Evolutionary conservation across 1,139 yeast genomes (phyloP), one percentile per base, ranked within the genome.

Genomic region (Magnusiomyces magnusii): DNA sequence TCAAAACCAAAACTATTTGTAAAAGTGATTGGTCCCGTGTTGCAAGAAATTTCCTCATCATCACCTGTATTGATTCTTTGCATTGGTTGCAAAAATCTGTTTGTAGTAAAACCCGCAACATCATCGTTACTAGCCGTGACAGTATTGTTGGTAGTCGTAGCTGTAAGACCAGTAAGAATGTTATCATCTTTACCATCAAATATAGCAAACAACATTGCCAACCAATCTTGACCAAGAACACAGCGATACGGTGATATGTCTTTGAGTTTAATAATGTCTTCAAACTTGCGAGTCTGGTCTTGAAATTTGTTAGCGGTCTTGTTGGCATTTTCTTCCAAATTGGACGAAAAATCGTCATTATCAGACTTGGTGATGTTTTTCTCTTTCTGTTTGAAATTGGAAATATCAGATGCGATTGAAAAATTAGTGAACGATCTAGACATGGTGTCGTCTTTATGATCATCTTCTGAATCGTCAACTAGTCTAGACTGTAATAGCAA

Each of bases 211-310:
- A 58, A 44, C 19, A 24, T 51, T 13, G 36, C 31, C n/a, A 59
- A 53, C 61, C 61, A 59, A 34, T 59, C 61, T 9, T 52, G 44
- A 5, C 61, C 61, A 24, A 59, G 50, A 28, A 59, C 56, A 50
- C 61, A 58, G 24, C 55, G 47, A 25, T 53, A 50, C 10, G 61
- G 61, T 28, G 34, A 21, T 15, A 58, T 56, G 42, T 58, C 59
- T 47, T 44, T 53, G 9, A 58, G 24, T 24, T 50, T 15, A 17
- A 50, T 31, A 24, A 34, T 25, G 24, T 50, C 53, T 50, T 50
- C 41, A 31, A 50, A 50, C 5, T 19, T 25, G 44, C 44, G 17
- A n/a, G n/a, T n/a, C n/a, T n/a, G n/a, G n/a, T n/a, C n/a, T n/a
- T n/a, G n/a, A n/a, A n/a, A n/a, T n/a, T n/a, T n/a, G n/a, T n/a